Conservation (phyloP, 2,329 filamentous ascomycete genomes). For the Fusarium nygamai region DNA sequence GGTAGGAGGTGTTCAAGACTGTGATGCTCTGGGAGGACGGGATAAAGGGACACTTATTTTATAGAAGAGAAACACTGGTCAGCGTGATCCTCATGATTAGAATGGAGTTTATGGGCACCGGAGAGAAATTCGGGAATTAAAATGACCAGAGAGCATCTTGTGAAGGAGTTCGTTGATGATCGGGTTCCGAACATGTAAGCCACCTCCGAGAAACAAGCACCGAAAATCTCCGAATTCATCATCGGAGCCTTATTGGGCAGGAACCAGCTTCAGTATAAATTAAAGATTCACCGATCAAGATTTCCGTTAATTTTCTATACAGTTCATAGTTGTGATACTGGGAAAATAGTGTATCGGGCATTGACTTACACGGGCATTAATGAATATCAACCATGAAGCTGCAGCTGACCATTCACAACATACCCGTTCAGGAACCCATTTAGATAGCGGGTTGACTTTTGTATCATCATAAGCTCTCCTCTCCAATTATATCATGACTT, state of each 20-base stretch:
- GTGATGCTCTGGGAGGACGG: background rate
- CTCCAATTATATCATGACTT: background rate
- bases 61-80: background rate
- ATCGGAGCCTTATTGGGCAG: background rate
- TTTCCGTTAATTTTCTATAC: background rate
- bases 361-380: background rate
- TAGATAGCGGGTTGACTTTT: background rate
- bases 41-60: background rate
- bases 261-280: background rate
- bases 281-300: background rate
- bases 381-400: background rate
- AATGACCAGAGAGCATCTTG: background rate
- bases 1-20: slow-evolving; percentile 3
- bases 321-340: background rate
- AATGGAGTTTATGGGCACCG: background rate
- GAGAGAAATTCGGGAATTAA: background rate
- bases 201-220: background rate
- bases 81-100: background rate
- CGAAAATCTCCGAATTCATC: background rate
- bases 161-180: background rate
- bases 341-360: background rate
- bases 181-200: slow-evolving; percentile 32
- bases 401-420: background rate
- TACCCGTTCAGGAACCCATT: background rate
- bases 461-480: background rate